Percentiles rank a stretch among this genome's conserved stretches.
Conservation (phyloP, 2,329 filamentous ascomycete genomes). For the Bipolaris cookei region DNA sequence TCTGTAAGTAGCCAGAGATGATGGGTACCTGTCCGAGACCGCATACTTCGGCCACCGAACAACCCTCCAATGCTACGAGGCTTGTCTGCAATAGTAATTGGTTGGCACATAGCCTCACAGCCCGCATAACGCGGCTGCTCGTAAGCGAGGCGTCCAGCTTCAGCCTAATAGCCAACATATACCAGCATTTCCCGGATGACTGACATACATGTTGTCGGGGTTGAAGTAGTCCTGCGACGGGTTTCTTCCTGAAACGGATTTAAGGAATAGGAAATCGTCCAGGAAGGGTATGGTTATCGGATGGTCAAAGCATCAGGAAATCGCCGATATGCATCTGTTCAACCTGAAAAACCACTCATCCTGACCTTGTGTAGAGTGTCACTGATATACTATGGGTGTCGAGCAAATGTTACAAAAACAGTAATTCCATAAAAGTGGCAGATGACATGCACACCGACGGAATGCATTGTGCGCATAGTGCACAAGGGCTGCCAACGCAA, state of each 20-base stretch:
- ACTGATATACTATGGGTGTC: neutral
- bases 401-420: neutral
- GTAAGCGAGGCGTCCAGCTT: neutral
- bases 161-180: neutral
- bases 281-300: neutral
- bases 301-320: neutral
- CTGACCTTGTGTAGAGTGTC: no score
- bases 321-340: neutral
- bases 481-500: neutral
- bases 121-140: neutral
- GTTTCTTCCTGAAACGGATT: neutral
- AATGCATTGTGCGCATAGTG: neutral
- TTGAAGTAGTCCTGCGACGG: neutral
- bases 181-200: no score
- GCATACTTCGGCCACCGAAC: constrained; percentile 5
- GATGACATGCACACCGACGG: neutral
- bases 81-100: neutral
- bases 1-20: constrained; percentile 6
- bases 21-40: constrained; percentile 9
- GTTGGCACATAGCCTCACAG: constrained; percentile 1
- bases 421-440: neutral
- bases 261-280: neutral
- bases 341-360: neutral
- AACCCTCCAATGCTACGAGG: neutral
- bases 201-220: no score